Base-by-base conservation (phyloP, 108 stramenopile species). In the Cyclotella distinguenda region DNA sequence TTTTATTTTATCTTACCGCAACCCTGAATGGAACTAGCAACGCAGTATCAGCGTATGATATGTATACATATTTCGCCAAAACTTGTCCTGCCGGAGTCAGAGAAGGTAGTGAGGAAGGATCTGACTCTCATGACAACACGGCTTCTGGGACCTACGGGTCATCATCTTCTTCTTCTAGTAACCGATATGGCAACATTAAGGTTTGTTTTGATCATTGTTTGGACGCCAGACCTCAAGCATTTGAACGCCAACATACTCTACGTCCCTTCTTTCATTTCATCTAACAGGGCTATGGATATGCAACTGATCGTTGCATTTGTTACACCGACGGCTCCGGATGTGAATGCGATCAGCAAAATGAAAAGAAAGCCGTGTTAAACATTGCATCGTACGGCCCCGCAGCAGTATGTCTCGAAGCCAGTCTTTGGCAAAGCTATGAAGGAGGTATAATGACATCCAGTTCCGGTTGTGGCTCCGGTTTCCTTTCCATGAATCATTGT, bases 401-500 rank as follows among this genome's bases (percentile, higher is more conserved):
- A 16, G 80, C 84, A 8, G 93, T 94, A 21, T 94, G 93, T 49
- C 64, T 94, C 19, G 93, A 94, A 45, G 93, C 93, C 6, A 80
- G 81, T 4, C 32, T 72, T 13, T 94, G 93, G 93, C 84, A 90
- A 64, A 85, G 84, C 46, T 94, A 94, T 47, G 51, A 79, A 19
- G 89, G 86, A 43, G 93, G 92, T 25, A 94, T 94, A 50, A 88
- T 94, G 51, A 94, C 93, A 2, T 70, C 87, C 8, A 83, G 72
- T 25, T 68, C 72, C 55, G 93, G 89, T 0, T 94, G 93, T 51
- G 79, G 81, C 12, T 72, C 78, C 6, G 80, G 57, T 16, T 94
- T 90, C 46, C 40, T 85, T 31, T 89, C 89, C 55, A 88, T 94
- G 83, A 94, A 94, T 46, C 93, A 94, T 47, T 94, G 93, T 19